Evolutionary conservation across 345 rosid species (phyloP).

Genomic region (Camelina hispida): DNA sequence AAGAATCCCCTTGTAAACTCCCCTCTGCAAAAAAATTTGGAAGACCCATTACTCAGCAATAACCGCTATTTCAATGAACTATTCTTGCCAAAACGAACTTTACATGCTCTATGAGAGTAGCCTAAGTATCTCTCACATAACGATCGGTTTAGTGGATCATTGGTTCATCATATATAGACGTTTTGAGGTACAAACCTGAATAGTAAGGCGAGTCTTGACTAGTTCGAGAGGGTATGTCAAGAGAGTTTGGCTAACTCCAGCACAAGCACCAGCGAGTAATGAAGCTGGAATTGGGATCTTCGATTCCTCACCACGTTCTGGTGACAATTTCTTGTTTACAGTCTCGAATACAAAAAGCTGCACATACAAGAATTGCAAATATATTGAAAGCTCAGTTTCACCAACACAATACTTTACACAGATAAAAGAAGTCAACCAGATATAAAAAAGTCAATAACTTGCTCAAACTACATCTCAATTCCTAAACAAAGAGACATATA

Average conservation of each 20-base stretch:
- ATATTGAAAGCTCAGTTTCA: neutral
- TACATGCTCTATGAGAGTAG: conserved; percentile 11
- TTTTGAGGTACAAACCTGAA: conserved; percentile 59
- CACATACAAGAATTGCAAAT: conserved; percentile 24
- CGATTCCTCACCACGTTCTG: conserved; percentile 68
- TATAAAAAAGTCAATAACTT: conserved; percentile 5
- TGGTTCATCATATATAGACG: neutral
- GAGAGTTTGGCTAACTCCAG: conserved; percentile 94
- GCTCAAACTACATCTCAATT: neutral
- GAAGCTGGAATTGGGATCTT: conserved; percentile 82
- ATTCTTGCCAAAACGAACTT: neutral
- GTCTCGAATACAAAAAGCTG: conserved; percentile 95
- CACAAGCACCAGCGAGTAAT: conserved; percentile 95
- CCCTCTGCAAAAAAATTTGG: conserved; percentile 60
- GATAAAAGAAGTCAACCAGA: conserved; percentile 19
- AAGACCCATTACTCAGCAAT: conserved; percentile 3
- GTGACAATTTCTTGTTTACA: conserved; percentile 72
- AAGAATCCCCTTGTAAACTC: conserved; percentile 69
- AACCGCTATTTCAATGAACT: neutral
- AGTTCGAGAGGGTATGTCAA: conserved; percentile 93
- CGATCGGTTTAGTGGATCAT: neutral
- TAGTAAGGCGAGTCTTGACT: conserved; percentile 89
- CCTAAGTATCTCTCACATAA: neutral
- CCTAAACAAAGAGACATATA: neutral
- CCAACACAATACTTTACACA: conserved; percentile 27